phyloP scores from a whole-genome alignment of 768 basidiomycete species.

The Cubamyces lactineus region DNA sequence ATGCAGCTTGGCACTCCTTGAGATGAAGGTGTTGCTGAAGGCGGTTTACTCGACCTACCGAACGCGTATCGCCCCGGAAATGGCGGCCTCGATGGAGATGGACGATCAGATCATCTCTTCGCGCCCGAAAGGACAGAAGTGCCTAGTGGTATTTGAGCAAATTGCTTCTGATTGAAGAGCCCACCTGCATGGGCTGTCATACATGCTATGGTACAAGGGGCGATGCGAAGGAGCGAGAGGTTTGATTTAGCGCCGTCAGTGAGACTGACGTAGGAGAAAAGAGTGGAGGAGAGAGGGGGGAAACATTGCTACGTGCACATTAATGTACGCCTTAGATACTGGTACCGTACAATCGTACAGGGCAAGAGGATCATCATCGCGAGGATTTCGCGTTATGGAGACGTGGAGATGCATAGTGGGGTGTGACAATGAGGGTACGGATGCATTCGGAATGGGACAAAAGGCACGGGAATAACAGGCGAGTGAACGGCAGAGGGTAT shows the following conservation, averaged over 20 bases:
- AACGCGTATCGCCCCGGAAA: slow-evolving; percentile 25
- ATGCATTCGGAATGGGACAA: not conserved
- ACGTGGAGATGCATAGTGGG: not conserved
- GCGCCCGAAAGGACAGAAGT: slow-evolving; percentile 27
- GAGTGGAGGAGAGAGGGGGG: not conserved
- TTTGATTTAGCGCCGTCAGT: no score
- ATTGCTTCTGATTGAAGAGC: not conserved
- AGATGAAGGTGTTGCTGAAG: slow-evolving; percentile 31
- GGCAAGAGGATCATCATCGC: not conserved
- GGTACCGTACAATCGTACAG: slow-evolving; percentile 9
- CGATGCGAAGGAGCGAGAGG: no score
- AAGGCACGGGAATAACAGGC: no score
- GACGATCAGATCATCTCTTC: slow-evolving; percentile 28
- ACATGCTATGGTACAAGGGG: not conserved
- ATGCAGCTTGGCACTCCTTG: slow-evolving; percentile 25
- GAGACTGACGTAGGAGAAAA: not conserved
- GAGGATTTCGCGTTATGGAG: slow-evolving; percentile 2
- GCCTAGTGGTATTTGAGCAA: slow-evolving; percentile 28
- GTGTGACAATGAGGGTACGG: not conserved
- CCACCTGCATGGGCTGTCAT: not conserved
- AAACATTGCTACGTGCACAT: slow-evolving; percentile 1
- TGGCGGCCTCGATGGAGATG: slow-evolving; percentile 28
- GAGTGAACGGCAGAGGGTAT: no score
- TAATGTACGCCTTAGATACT: slow-evolving; percentile 12
- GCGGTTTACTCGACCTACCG: slow-evolving; percentile 25